Conservation (phyloP, 768 basidiomycete species). For the Rhodotorula kratochvilovae region DNA sequence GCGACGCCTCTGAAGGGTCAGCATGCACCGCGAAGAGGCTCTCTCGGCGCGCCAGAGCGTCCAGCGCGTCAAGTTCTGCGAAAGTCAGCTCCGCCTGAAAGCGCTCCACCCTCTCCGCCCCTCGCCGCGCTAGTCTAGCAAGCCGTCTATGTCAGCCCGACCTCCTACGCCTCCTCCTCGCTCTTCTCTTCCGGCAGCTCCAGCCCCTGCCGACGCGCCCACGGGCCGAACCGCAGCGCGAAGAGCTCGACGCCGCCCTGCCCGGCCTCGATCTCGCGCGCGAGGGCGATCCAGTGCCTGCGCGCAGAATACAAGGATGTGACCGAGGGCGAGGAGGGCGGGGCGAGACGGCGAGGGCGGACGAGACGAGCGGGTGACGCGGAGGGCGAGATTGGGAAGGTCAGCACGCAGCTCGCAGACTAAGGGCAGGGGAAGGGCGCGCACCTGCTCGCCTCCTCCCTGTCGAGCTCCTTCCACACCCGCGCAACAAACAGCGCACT, state of each 20-base stretch:
- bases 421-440: not conserved
- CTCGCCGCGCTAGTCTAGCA: too few species aligned
- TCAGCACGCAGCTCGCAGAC: not conserved
- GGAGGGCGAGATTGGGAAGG: not conserved
- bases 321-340: not conserved
- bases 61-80: too few species aligned
- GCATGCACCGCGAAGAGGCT: too few species aligned
- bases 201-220: not conserved
- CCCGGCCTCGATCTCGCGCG: slow-evolving; percentile 10
- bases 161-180: not conserved
- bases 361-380: too few species aligned
- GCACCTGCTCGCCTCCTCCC: not conserved
- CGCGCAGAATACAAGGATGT: too few species aligned
- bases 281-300: not conserved
- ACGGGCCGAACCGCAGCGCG: slow-evolving; percentile 18
- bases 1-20: too few species aligned
- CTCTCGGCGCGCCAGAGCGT: too few species aligned
- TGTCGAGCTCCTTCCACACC: not conserved
- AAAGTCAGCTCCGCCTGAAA: too few species aligned
- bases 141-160: not conserved
- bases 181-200: not conserved
- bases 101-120: too few species aligned
- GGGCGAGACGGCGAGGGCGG: not conserved
- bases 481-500: slow-evolving; percentile 16
- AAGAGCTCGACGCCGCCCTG: slow-evolving; percentile 23